Conservation (phyloP, 441 rosid species). For the Populus hybrid region DNA sequence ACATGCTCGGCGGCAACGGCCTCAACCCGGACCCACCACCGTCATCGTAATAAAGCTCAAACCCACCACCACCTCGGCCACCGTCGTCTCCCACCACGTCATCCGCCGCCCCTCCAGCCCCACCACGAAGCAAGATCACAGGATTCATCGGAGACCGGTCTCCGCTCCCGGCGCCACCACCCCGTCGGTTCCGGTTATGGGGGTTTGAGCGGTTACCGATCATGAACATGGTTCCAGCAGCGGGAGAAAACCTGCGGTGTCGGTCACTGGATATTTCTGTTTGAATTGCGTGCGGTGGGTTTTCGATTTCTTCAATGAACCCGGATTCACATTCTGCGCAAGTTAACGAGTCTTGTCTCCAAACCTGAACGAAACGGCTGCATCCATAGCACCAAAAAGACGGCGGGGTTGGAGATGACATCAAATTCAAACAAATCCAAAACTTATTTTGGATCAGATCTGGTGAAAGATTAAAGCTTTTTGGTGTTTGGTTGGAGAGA, state of each 20-base stretch:
- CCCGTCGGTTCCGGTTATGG: conserved; percentile 18
- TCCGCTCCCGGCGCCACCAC: conserved; percentile 44
- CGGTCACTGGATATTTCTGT: background rate
- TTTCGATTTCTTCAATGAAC: conserved; percentile 67
- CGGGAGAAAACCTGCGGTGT: background rate
- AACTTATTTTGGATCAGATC: conserved; percentile 6
- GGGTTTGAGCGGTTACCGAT: conserved; percentile 24
- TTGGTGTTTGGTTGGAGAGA: background rate
- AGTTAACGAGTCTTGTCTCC: conserved; percentile 40
- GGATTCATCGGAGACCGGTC: conserved; percentile 74
- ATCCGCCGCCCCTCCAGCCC: conserved; percentile 20
- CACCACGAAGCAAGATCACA: conserved; percentile 65
- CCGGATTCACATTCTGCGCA: conserved; percentile 85
- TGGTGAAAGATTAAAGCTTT: background rate
- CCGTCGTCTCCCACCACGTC: conserved; percentile 18
- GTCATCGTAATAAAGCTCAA: conserved; percentile 74
- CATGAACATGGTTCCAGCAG: conserved; percentile 39
- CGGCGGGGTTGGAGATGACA: conserved; percentile 50
- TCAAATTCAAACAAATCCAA: conserved; percentile 5
- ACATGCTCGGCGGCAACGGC: conserved; percentile 64
- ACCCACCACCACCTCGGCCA: conserved; percentile 38
- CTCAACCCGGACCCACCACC: too few relatives aligned
- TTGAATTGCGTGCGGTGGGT: conserved; percentile 9
- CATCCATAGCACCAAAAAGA: conserved; percentile 86
- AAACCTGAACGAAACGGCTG: conserved; percentile 59